These are phyloP conservation scores for Nitzschia sp. DNA, from an alignment of 108 stramenopile genomes.

Conservation along the genomic window DNA sequence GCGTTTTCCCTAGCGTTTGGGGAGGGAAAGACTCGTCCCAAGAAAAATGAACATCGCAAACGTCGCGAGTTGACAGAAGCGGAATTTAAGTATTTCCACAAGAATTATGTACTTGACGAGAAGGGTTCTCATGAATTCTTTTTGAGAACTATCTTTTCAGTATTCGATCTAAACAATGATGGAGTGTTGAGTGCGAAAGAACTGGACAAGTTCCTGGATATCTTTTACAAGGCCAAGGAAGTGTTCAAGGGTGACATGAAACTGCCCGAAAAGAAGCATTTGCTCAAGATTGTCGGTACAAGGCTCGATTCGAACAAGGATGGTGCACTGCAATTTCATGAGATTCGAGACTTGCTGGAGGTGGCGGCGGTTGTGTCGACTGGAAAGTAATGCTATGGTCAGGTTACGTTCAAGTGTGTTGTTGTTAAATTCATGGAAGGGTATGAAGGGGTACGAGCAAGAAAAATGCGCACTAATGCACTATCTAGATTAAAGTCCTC, in stretches of 20 bases:
- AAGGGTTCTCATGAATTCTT: conserved; percentile 21
- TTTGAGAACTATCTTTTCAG: conserved; percentile 18
- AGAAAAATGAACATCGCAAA: neutral
- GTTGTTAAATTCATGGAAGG: too few species aligned
- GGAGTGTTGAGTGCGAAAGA: conserved; percentile 11
- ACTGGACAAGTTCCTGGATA: conserved; percentile 24
- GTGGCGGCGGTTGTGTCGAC: conserved; percentile 11
- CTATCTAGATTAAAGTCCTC: too few species aligned
- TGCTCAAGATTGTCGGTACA: neutral
- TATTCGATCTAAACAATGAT: conserved; percentile 15
- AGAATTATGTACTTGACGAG: conserved; percentile 13
- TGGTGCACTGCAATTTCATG: conserved; percentile 4
- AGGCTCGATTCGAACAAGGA: conserved; percentile 12
- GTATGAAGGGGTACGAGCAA: too few species aligned
- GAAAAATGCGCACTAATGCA: too few species aligned
- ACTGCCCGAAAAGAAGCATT: conserved; percentile 1
- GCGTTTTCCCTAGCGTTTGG: conserved; percentile 20
- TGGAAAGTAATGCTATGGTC: conserved; percentile 3
- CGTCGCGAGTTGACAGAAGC: conserved; percentile 10
- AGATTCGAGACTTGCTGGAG: conserved; percentile 25
- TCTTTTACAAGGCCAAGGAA: conserved; percentile 16
- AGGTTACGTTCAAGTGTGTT: too few species aligned
- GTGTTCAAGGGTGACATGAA: conserved; percentile 5
- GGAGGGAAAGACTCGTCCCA: neutral
- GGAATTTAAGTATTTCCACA: conserved; percentile 18